phyloP scores from a whole-genome alignment of 2,329 filamentous ascomycete species.

The Berkeleyomyces rouxiae region DNA sequence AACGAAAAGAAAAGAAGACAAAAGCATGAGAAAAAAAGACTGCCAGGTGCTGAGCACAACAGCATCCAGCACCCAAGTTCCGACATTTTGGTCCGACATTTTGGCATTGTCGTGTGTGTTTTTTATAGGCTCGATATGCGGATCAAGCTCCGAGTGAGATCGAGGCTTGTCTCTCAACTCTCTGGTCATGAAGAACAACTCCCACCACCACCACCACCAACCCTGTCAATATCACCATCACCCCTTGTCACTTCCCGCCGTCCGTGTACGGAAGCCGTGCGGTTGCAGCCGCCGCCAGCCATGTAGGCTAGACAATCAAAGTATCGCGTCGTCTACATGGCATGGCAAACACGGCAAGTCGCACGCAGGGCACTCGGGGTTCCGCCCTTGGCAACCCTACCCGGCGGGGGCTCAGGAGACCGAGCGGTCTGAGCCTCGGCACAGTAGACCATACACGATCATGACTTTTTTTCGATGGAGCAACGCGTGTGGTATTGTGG shows the following conservation, averaged over 20 bases:
- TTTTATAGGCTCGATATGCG: constrained; percentile 13
- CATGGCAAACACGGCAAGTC: background rate
- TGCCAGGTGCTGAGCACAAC: background rate
- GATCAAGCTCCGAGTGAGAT: constrained; percentile 9
- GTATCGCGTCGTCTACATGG: background rate
- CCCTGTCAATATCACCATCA: background rate
- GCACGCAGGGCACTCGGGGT: background rate
- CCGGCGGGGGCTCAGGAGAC: background rate
- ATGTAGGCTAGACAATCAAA: background rate
- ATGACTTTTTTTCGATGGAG: background rate
- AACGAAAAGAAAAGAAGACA: background rate
- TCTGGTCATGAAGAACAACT: constrained; percentile 9
- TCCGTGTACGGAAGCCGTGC: background rate
- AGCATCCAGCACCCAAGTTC: background rate
- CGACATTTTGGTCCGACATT: background rate
- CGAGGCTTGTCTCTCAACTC: constrained; percentile 6
- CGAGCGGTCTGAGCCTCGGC: background rate
- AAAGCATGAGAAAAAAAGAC: background rate
- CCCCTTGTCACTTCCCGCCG: background rate
- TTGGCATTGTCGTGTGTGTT: constrained; percentile 3
- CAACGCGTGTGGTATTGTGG: background rate
- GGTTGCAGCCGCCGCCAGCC: background rate
- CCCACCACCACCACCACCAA: constrained; percentile 8
- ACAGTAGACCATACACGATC: background rate
- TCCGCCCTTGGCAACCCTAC: background rate